phyloP scores from a whole-genome alignment of 2,329 filamentous ascomycete genomes.

The Nemania abortiva region DNA sequence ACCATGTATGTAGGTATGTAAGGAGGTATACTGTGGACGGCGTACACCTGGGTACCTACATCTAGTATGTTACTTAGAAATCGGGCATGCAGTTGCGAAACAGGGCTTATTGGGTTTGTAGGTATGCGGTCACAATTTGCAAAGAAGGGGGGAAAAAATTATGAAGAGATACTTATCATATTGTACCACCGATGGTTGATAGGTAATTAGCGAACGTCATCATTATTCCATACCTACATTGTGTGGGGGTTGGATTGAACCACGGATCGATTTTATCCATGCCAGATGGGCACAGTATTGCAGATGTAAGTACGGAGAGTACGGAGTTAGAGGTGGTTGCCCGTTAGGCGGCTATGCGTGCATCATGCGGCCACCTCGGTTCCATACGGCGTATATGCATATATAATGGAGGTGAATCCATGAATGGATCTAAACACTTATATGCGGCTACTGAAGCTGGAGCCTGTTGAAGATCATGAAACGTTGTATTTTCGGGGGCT shows the following conservation, averaged over 20 bases:
- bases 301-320: neutral
- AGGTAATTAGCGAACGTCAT: constrained; percentile 3
- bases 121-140: constrained; percentile 22
- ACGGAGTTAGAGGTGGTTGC: too few relatives aligned
- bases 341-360: constrained; percentile 1
- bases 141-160: neutral
- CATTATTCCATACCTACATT: constrained; percentile 10
- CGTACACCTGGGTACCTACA: too few relatives aligned
- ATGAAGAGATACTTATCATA: neutral
- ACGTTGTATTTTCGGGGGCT: constrained; percentile 39
- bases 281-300: constrained; percentile 18
- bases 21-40: neutral
- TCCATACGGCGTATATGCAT: neutral
- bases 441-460: constrained; percentile 31
- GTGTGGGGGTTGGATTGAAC: constrained; percentile 20
- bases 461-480: constrained; percentile 36
- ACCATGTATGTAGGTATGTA: neutral
- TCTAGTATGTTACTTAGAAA: too few relatives aligned
- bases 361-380: constrained; percentile 11
- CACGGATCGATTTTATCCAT: constrained; percentile 28
- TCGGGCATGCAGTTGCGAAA: neutral
- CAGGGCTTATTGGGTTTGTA: constrained; percentile 16
- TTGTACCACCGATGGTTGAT: neutral
- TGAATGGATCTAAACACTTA: neutral
- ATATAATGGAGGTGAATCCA: neutral